A percentile compares a stretch with the other conserved stretches of the same genome.
phyloP scores from a whole-genome alignment of 2,329 filamentous ascomycete species.

The Fonsecaea monophora region DNA sequence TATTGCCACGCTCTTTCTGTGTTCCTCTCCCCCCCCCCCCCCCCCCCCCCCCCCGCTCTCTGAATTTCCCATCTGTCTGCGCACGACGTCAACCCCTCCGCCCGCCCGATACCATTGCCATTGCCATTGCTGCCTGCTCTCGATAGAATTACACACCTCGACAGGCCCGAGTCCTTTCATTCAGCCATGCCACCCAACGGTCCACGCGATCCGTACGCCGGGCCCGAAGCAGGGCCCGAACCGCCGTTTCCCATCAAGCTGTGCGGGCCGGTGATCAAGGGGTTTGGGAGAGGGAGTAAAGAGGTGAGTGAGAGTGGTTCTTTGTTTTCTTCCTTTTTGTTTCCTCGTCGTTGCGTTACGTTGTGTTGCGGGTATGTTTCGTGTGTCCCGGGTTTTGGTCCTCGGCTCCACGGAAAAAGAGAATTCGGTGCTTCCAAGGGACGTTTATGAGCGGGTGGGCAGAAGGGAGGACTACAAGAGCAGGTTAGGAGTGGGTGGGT shows the following conservation, averaged over 20 bases:
- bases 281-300: conserved; percentile 92
- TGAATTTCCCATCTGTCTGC: too few species aligned
- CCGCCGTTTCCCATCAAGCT: conserved; percentile 82
- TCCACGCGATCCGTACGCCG: conserved; percentile 73
- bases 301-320: conserved; percentile 63
- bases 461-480: too few species aligned
- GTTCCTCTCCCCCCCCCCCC: too few species aligned
- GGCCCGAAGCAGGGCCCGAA: conserved; percentile 74
- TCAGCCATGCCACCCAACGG: conserved; percentile 55
- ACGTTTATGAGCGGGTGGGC: too few species aligned
- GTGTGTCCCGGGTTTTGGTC: background rate
- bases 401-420: background rate
- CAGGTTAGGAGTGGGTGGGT: too few species aligned
- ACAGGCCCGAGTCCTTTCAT: too few species aligned
- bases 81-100: too few species aligned
- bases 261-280: conserved; percentile 85
- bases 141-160: too few species aligned
- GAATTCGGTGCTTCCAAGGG: background rate
- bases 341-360: background rate
- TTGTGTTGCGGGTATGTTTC: background rate
- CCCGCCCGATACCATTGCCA: too few species aligned
- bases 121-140: too few species aligned
- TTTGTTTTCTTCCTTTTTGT: background rate
- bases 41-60: too few species aligned
- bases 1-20: too few species aligned